A percentile compares a stretch with the other conserved stretches of the same genome.
Conservation (phyloP, 2,329 filamentous ascomycete species). For the Penicillium sp. region DNA sequence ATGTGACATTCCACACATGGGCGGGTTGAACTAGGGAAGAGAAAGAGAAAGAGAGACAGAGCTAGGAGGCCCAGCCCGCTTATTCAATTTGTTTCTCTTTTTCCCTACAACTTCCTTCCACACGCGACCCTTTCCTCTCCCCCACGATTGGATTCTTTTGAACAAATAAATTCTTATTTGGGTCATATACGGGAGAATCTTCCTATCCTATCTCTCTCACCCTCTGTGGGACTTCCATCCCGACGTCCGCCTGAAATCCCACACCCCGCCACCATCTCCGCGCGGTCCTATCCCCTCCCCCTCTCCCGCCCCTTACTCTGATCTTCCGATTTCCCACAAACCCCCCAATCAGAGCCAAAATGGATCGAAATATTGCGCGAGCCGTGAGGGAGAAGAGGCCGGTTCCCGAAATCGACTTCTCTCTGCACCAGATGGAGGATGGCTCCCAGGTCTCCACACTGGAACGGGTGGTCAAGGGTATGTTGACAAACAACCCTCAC, state of each 20-base stretch:
- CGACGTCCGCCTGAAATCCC: neutral
- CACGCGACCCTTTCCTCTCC: conserved; percentile 13
- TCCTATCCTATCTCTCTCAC: neutral
- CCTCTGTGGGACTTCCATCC: neutral
- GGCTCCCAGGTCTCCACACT: conserved; percentile 90
- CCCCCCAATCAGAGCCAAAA: conserved; percentile 25
- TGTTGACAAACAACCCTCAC: neutral
- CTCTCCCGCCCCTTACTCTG: conserved; percentile 9
- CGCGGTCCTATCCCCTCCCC: conserved; percentile 5
- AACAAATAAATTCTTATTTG: neutral
- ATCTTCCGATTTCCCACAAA: conserved; percentile 4
- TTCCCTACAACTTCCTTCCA: conserved; percentile 17
- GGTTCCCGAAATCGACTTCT: conserved; percentile 97
- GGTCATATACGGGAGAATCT: neutral
- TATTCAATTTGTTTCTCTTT: conserved; percentile 27
- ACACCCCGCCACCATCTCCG: conserved; percentile 7
- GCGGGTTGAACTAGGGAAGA: neutral
- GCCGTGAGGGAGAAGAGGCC: conserved; percentile 95
- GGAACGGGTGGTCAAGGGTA: conserved; percentile 99
- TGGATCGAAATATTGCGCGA: conserved; percentile 65
- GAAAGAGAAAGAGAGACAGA: neutral
- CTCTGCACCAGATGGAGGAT: conserved; percentile 97
- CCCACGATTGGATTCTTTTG: neutral
- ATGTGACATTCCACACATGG: neutral
- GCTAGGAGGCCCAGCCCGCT: conserved; percentile 19